Base-by-base conservation (phyloP, 495 filamentous ascomycete species). In the Penicillium taxi region DNA sequence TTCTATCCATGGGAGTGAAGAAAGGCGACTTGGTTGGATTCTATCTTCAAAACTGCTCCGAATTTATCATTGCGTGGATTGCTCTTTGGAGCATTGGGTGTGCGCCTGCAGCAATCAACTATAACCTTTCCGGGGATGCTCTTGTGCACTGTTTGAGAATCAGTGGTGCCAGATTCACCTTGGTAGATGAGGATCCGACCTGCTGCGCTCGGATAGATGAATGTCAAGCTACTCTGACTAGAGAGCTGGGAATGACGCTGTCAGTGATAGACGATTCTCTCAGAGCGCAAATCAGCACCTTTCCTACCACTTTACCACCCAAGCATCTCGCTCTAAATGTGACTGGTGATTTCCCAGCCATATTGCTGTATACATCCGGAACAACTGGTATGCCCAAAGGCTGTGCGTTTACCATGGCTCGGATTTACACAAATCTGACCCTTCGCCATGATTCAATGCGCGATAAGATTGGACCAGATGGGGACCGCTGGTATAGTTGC, bases 51-150 rank as follows among this genome's bases (percentile, higher is more conserved):
- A 90, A 87, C 48, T 69, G 71, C 6, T 69, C 74, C 1, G 78
- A 85, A 49, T 86, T 85, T 51, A 50, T 86, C 20, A 71, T 82
- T 35, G 69, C 67, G 0, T 77, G 77, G 72, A 45, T 84, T 27
- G 81, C 67, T 0, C 53, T 75, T 1, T 74, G 73, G 70, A 70
- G 70, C 9, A 73, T 84, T 42, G 82, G 81, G 1, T 74, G 72
- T 22, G 80, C 75, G 4, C 80, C 81, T 0, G 78, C 81, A 0
- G 67, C 80, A 42, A 81, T 89, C 52, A 90, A 90, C 52, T 77
- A 82, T 44, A 77, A 85, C 48, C 66, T 88, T 1, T 58, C 68
- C 16, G 75, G 74, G 0, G 75, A 82, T 32, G 78, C 78, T 1
- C 50, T 88, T 39, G 37, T 83, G 25, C 82, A 88, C 54, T 87